Base-by-base conservation (phyloP, 306 rosid species). In the Casuarina equisetifolia region DNA sequence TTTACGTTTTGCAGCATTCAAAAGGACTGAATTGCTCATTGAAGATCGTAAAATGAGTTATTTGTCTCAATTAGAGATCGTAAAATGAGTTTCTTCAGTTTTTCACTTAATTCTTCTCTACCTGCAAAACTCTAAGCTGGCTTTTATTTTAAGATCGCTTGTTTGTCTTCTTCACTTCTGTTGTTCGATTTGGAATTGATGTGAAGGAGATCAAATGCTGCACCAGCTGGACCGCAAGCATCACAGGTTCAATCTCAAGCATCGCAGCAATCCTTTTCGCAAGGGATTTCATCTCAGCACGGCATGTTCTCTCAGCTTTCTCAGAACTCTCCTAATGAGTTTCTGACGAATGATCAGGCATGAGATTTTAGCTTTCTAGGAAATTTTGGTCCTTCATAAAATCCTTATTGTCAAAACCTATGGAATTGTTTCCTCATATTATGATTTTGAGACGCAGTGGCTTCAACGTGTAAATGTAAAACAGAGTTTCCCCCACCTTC, bases 251-350 rank as follows among this genome's bases (percentile, higher is more conserved):
- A 96, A 32, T 91, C 98, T 9, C 97, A 95, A 76, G 89, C 76
- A 16, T 95, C 99, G 19, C 96, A 91, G 78, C 99, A 87, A 79
- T 93, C 99, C 69, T 82, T 86, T 79, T 96, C 99, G 58, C 98
- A 90, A 76, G 97, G 97, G 55, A 17, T 87, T 52, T 92, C 97
- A 5, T 94, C 97, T 82, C 97, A 91, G 87, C 96, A 80, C 39
- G 92, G 90, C 81, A 62, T 85, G 81, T 82, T 88, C 72, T 88
- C 97, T 86, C 97, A 92, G 83, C 83, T 91, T 82, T 95, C 98
- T 55, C 97, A 92, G 77, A 88, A 80, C 72, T 96, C 99, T 68
- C 84, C 90, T 0, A 90, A 88, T 32, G 99, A 92, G 78, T 83
- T 57, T 81, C 72, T 91, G 76, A 85, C 83, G 8, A 88, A 88